phyloP scores from a whole-genome alignment of 73 alveolate species.

The Tetrahymena thermophila region DNA sequence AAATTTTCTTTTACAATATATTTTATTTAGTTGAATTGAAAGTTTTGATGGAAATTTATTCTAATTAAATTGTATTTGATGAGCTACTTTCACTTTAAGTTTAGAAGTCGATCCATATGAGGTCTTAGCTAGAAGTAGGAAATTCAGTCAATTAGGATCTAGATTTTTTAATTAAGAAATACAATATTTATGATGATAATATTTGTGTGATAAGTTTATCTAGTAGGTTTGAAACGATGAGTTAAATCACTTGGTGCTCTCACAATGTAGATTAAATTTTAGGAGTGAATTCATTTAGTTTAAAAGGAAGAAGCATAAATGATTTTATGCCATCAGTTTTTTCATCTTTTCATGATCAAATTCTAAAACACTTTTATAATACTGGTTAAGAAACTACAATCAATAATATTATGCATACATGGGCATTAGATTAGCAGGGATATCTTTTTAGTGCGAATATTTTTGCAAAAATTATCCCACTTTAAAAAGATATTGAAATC shows the following conservation, averaged over 20 bases:
- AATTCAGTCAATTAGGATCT: conserved; percentile 31
- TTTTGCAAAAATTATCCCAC: conserved; percentile 22
- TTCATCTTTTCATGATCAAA: neutral
- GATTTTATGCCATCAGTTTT: conserved; percentile 29
- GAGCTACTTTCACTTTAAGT: conserved; percentile 4
- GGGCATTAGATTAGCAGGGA: conserved; percentile 31
- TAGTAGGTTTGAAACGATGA: neutral
- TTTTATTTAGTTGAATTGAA: conserved; percentile 1
- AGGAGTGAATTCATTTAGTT: conserved; percentile 13
- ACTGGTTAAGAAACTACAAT: neutral
- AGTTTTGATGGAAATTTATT: conserved; percentile 17
- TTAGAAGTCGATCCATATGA: conserved; percentile 13
- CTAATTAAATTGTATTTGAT: conserved; percentile 16
- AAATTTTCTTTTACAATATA: neutral
- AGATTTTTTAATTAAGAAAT: conserved; percentile 8
- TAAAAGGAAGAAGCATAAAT: conserved; percentile 9
- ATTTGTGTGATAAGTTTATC: conserved; percentile 28
- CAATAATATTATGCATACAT: conserved; percentile 20
- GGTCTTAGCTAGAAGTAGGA: conserved; percentile 17
- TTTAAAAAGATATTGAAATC: conserved; percentile 13
- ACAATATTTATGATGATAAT: conserved; percentile 16
- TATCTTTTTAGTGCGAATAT: conserved; percentile 24
- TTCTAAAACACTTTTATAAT: conserved; percentile 11
- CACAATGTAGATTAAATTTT: conserved; percentile 18
- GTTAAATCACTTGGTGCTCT: conserved; percentile 28